phyloP scores from a whole-genome alignment of 345 rosid species.

The Raphanus raphanistrum region DNA sequence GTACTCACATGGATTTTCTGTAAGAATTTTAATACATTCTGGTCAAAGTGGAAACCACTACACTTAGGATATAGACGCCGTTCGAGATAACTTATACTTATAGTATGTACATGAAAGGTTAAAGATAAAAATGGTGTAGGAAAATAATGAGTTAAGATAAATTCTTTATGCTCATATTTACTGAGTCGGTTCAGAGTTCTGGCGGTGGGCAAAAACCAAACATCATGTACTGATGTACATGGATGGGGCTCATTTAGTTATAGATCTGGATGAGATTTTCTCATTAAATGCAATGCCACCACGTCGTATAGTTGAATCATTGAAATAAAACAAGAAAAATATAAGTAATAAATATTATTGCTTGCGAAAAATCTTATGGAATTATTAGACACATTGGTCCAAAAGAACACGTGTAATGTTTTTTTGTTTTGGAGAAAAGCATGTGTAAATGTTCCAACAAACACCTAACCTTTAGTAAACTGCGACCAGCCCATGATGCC shows the following conservation, averaged over 20 bases:
- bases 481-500: conserved; percentile 30
- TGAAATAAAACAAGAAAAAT: background rate
- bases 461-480: conserved; percentile 22
- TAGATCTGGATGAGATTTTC: conserved; percentile 23
- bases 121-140: background rate
- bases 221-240: conserved; percentile 8
- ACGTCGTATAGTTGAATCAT: conserved; percentile 10
- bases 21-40: conserved; percentile 29
- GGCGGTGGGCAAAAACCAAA: conserved; percentile 25
- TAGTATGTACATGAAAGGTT: background rate
- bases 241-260: conserved; percentile 31
- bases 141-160: background rate
- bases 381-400: conserved; percentile 28
- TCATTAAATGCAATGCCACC: conserved; percentile 26
- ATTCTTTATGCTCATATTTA: conserved; percentile 17
- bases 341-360: background rate
- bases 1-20: conserved; percentile 32
- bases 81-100: background rate
- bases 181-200: conserved; percentile 20
- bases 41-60: conserved; percentile 34
- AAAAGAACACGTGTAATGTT: conserved; percentile 35
- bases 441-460: conserved; percentile 34
- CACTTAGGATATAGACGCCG: background rate
- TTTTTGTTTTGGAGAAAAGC: conserved; percentile 4
- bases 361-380: conserved; percentile 13